Percentiles rank a stretch among this genome's conserved stretches.
Evolutionary conservation across 2,329 filamentous ascomycete species (phyloP).

Genomic region (Ophiocordyceps camponoti-saundersi): DNA sequence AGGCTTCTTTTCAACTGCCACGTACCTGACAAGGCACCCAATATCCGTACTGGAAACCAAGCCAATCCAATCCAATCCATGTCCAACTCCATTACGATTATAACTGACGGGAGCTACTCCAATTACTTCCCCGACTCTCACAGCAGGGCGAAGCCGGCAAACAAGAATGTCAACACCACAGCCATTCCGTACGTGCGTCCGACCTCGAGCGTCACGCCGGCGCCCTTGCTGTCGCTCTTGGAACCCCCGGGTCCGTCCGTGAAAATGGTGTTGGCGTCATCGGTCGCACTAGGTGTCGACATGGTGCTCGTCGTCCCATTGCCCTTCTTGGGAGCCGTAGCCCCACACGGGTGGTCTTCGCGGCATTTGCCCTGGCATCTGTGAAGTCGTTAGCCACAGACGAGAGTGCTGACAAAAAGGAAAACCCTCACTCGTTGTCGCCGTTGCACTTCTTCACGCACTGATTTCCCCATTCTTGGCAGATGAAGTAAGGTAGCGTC

Average conservation of each 20-base stretch:
- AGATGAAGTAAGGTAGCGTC: constrained; percentile 64
- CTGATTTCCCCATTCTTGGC: constrained; percentile 53
- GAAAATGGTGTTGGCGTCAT: constrained; percentile 20
- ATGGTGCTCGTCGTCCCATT: constrained; percentile 34
- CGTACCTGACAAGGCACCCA: not conserved
- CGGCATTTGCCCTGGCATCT: constrained; percentile 38
- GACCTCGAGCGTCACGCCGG: constrained; percentile 14
- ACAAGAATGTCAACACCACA: constrained; percentile 19
- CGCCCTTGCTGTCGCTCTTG: constrained; percentile 8
- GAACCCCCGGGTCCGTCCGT: constrained; percentile 11
- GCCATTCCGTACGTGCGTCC: constrained; percentile 20
- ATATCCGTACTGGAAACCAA: not conserved
- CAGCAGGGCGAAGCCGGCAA: constrained; percentile 23
- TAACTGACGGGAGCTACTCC: too few relatives aligned
- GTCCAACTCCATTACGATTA: not conserved
- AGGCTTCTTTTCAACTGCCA: not conserved
- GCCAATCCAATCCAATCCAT: not conserved
- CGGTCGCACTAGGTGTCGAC: constrained; percentile 14
- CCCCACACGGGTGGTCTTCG: constrained; percentile 56
- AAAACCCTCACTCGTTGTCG: constrained; percentile 27
- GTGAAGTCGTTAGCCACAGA: too few relatives aligned
- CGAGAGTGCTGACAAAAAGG: too few relatives aligned
- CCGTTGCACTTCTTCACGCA: constrained; percentile 41
- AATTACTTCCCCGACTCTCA: constrained; percentile 4
- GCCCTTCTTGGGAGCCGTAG: constrained; percentile 40